Evolutionary conservation across 1,284 basidiomycete genomes (phyloP).

Genomic region (Golubevia pallescens): DNA sequence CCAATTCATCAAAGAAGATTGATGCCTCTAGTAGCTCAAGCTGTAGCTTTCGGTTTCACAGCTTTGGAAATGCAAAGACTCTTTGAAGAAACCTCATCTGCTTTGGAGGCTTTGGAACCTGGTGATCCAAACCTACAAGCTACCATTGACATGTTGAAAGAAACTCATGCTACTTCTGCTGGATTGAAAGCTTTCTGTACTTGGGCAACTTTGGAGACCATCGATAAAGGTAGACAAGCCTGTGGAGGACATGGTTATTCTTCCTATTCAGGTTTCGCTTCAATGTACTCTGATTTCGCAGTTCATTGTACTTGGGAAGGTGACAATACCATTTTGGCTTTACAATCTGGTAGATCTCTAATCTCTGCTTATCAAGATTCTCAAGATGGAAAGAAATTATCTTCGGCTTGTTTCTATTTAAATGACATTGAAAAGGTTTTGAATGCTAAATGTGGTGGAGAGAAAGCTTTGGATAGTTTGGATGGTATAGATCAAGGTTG

Average conservation of each 20-base stretch:
- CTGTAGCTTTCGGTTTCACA: slow-evolving; percentile 70
- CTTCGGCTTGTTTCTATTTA: slow-evolving; percentile 68
- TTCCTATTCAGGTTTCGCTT: slow-evolving; percentile 69
- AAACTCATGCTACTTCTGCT: slow-evolving; percentile 70
- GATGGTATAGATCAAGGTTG: slow-evolving; percentile 68
- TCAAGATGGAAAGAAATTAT: slow-evolving; percentile 67
- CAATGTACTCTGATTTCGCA: slow-evolving; percentile 66
- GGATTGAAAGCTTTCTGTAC: slow-evolving; percentile 71
- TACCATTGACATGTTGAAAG: slow-evolving; percentile 68
- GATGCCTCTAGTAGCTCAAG: slow-evolving; percentile 70
- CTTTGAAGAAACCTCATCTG: slow-evolving; percentile 66
- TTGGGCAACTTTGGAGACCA: slow-evolving; percentile 70
- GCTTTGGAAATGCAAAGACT: slow-evolving; percentile 66
- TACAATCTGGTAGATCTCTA: slow-evolving; percentile 69
- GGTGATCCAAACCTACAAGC: slow-evolving; percentile 58
- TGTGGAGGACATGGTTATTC: slow-evolving; percentile 71
- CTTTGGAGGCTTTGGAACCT: slow-evolving; percentile 69
- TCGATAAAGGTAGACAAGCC: slow-evolving; percentile 70
- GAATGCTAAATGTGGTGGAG: slow-evolving; percentile 64
- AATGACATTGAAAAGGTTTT: slow-evolving; percentile 65
- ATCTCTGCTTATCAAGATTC: slow-evolving; percentile 68
- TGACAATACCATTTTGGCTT: slow-evolving; percentile 69
- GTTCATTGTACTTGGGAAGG: slow-evolving; percentile 68
- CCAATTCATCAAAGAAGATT: slow-evolving; percentile 71
- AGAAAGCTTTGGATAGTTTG: slow-evolving; percentile 66